These are phyloP conservation scores for Mycena haematopus DNA, from an alignment of 768 basidiomycete species.

Conservation along the genomic window DNA sequence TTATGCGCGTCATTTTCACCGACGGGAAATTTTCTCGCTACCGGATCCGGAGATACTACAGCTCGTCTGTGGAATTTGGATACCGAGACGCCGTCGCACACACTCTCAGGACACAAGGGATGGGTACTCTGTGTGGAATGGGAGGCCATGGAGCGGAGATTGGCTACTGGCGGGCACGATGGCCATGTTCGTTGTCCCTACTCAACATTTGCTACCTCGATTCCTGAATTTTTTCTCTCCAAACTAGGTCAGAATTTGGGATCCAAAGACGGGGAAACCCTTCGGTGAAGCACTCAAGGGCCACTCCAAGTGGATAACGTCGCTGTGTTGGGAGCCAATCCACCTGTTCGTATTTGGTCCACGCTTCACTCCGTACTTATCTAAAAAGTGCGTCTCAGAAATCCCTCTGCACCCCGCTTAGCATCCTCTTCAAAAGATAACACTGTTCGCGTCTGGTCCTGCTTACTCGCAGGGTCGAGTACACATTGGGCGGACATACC, in stretches of 20 bases:
- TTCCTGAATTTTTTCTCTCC: conserved; percentile 1
- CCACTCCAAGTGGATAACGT: conserved; percentile 96
- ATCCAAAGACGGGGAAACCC: conserved; percentile 88
- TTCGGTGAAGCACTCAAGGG: conserved; percentile 90
- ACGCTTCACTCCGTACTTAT: conserved; percentile 6
- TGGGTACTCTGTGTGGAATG: conserved; percentile 99
- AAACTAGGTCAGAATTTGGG: conserved; percentile 82
- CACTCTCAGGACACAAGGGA: conserved; percentile 86
- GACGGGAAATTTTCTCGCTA: conserved; percentile 88
- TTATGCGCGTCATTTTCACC: conserved; percentile 96
- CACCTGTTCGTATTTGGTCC: conserved; percentile 67
- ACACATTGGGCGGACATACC: conserved; percentile 90
- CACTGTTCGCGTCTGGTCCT: conserved; percentile 96
- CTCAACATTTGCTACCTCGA: background rate
- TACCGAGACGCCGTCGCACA: conserved; percentile 90
- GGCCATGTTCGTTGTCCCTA: conserved; percentile 66
- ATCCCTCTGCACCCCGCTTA: conserved; percentile 77
- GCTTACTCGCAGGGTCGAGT: conserved; percentile 72
- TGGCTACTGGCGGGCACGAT: conserved; percentile 95
- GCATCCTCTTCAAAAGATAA: conserved; percentile 97
- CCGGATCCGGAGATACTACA: conserved; percentile 93
- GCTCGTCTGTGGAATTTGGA: conserved; percentile 94
- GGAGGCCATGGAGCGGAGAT: conserved; percentile 89
- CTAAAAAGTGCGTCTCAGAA: conserved; percentile 51
- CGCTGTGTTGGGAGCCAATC: conserved; percentile 94